Conservation (phyloP, 2,329 filamentous ascomycete genomes). For the Fusarium armeniacum region DNA sequence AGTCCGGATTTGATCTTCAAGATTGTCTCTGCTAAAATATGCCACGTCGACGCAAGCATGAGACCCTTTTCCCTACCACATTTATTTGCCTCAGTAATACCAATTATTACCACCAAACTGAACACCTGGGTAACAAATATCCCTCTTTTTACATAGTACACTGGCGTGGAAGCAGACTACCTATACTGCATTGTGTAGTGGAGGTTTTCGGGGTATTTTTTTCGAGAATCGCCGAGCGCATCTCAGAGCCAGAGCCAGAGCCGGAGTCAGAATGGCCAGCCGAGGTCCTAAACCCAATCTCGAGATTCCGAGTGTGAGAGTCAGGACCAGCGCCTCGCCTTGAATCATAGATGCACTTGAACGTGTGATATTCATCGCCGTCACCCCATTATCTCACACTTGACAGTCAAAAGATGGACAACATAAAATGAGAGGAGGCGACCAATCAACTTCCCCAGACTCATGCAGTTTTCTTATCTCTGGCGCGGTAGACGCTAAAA, state of each 20-base stretch:
- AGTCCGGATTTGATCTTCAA: constrained; percentile 30
- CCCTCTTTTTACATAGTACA: constrained; percentile 32
- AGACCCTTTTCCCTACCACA: constrained; percentile 19
- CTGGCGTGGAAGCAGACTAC: constrained; percentile 46
- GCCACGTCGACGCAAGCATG: constrained; percentile 28
- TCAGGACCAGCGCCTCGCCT: constrained; percentile 17
- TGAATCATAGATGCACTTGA: constrained; percentile 33
- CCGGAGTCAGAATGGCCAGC: constrained; percentile 7
- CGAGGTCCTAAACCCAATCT: constrained; percentile 27
- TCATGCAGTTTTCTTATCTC: constrained; percentile 56
- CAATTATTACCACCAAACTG: constrained; percentile 19
- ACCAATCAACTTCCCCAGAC: constrained; percentile 56
- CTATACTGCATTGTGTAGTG: constrained; percentile 27
- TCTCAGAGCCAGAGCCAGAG: constrained; percentile 18
- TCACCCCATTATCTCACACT: constrained; percentile 46
- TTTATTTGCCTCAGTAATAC: constrained; percentile 36
- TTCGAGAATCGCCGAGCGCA: constrained; percentile 41
- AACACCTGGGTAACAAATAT: constrained; percentile 1
- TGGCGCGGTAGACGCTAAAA: constrained; percentile 41
- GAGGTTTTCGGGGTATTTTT: constrained; percentile 31
- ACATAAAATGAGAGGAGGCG: constrained; percentile 56
- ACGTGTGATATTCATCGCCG: constrained; percentile 36
- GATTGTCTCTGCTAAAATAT: constrained; percentile 17
- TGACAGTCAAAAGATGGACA: constrained; percentile 57
- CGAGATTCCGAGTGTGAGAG: constrained; percentile 10